Conservation (phyloP, 371 early-diverging fungal species). For the Actinomucor elegans region DNA sequence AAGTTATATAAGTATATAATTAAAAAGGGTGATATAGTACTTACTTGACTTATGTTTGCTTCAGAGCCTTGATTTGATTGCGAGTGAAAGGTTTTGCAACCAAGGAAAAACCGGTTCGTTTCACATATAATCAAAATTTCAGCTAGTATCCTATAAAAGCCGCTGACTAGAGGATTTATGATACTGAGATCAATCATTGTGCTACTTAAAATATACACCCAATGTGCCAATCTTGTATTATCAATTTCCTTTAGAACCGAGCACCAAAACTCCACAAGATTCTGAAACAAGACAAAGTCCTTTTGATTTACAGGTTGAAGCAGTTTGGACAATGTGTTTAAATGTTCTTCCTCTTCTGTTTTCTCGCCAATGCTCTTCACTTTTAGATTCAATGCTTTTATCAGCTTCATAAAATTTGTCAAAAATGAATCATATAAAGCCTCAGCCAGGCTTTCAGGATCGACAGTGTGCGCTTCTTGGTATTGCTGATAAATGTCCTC, state of each 20-base stretch:
- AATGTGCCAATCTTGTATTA: conserved; percentile 47
- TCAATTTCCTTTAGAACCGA: conserved; percentile 51
- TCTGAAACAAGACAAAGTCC: conserved; percentile 71
- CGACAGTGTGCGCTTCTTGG: background rate
- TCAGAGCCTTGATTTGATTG: background rate
- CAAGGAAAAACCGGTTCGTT: conserved; percentile 37
- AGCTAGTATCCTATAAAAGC: conserved; percentile 71
- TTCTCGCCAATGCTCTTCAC: conserved; percentile 8
- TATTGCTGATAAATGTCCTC: too few relatives aligned
- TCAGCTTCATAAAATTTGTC: conserved; percentile 18
- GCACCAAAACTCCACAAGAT: conserved; percentile 70
- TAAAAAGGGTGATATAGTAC: background rate
- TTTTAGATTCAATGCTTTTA: conserved; percentile 36
- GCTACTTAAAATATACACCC: conserved; percentile 61
- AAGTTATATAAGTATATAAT: background rate
- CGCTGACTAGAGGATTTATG: conserved; percentile 67
- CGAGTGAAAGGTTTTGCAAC: conserved; percentile 10
- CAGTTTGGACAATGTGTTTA: conserved; percentile 15
- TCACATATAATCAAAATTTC: conserved; percentile 50
- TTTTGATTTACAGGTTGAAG: conserved; percentile 59
- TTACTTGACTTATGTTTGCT: background rate
- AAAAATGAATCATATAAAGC: conserved; percentile 45
- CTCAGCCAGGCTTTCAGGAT: conserved; percentile 3
- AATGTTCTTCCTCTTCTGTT: background rate
- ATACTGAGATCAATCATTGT: conserved; percentile 55